Evolutionary conservation across 441 rosid genomes (phyloP), one percentile per base, ranked within the genome.

Genomic region (Omphalea diandra): DNA sequence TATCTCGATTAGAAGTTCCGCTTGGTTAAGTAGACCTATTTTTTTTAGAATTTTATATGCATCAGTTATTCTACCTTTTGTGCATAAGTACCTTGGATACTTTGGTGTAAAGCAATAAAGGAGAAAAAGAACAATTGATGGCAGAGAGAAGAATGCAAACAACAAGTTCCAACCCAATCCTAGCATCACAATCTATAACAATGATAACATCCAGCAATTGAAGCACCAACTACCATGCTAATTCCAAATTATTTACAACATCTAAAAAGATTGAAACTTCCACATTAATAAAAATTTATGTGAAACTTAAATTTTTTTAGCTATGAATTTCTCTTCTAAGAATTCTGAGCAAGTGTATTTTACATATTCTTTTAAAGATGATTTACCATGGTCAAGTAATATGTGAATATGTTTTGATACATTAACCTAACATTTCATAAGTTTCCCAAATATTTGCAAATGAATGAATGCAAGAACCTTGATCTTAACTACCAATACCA

Each of bases 121-220:
- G 47, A 90, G 36, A 65, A 88, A 95, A 58, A 88, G 87, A 17
- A 75, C 57, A 61, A 81, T 78, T 68, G 97, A 82, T 46, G 96
- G 96, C 36, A 88, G 18, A 70, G 90, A 82, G n/a, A 96, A 92
- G 27, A 88, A n/a, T 46, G 80, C 91, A 64, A 92, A 88, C 74
- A 92, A 76, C 96, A 94, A 92, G 74, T 94, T 83, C 96, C 96
- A 92, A 70, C 84, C 86, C 79, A 90, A 69, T 52, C 61, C 82
- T 40, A 93, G 93, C 91, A 90, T 85, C 76, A 90, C 83, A 79
- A 88, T 71, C 93, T 90, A 86, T 73, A 83, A 76, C 14, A 71
- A 75, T 44, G 38, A 54, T 36, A 22, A 57, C 40, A 41, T 53
- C 36, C n/a, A 38, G 5, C 9, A 5, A 10, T 20, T 47, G 12